Evolutionary conservation across 352 stramenopile genomes (phyloP).

Genomic region (Phytophthora cryptogea): DNA sequence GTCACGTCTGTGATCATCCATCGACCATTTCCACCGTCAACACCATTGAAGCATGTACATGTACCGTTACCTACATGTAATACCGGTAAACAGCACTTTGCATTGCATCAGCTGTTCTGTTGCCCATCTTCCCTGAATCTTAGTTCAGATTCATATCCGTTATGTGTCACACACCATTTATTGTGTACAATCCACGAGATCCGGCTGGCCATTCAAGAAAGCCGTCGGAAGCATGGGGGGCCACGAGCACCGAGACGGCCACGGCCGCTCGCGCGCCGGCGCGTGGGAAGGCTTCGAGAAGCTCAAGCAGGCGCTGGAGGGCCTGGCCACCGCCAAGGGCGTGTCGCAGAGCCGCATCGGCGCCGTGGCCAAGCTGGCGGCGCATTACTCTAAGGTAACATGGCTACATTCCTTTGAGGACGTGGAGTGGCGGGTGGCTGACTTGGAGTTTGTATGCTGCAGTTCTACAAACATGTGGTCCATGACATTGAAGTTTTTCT

Average conservation of each 20-base stretch:
- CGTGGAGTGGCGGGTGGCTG: neutral
- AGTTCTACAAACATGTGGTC: conserved; percentile 90
- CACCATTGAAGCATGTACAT: no score
- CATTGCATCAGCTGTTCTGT: no score
- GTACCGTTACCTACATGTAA: no score
- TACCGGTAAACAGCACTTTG: no score
- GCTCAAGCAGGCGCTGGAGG: conserved; percentile 71
- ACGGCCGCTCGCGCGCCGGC: conserved; percentile 31
- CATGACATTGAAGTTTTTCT: conserved; percentile 86
- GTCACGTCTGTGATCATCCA: no score
- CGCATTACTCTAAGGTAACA: conserved; percentile 74
- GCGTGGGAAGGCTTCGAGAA: conserved; percentile 73
- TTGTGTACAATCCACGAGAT: conserved; percentile 35
- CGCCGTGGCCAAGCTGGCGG: conserved; percentile 64
- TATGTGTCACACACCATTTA: neutral
- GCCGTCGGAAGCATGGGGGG: conserved; percentile 27
- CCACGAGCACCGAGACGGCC: conserved; percentile 37
- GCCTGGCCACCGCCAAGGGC: conserved; percentile 73
- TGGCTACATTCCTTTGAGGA: neutral
- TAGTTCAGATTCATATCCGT: no score
- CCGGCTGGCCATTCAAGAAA: conserved; percentile 38
- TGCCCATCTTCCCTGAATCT: no score
- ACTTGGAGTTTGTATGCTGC: conserved; percentile 30
- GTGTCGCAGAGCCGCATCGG: conserved; percentile 82
- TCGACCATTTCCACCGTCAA: no score